These are phyloP conservation scores for Paramecium biaurelia DNA, from an alignment of 73 alveolate species.

Conservation along the genomic window DNA sequence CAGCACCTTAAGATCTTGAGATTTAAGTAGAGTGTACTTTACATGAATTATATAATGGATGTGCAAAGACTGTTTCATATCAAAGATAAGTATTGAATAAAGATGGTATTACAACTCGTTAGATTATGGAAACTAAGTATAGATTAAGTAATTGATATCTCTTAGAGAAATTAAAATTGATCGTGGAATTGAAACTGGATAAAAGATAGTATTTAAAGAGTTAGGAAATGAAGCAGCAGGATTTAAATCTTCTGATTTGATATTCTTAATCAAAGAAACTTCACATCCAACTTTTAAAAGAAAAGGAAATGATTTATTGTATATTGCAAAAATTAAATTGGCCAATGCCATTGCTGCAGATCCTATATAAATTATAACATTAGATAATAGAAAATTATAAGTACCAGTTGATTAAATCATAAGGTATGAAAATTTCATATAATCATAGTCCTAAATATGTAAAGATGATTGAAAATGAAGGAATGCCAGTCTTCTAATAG, in stretches of 20 bases:
- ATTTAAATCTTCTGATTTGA: conserved; percentile 71
- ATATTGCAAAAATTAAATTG: conserved; percentile 71
- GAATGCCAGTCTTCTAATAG: conserved; percentile 86
- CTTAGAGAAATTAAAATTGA: conserved; percentile 74
- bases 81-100: conserved; percentile 71
- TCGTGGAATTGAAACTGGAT: conserved; percentile 82
- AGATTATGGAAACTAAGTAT: conserved; percentile 65
- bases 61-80: conserved; percentile 77
- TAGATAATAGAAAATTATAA: conserved; percentile 55
- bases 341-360: conserved; percentile 80
- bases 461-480: conserved; percentile 82
- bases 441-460: conserved; percentile 75
- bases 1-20: conserved; percentile 69
- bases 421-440: conserved; percentile 18
- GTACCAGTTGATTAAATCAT: conserved; percentile 80
- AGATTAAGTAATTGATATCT: not conserved
- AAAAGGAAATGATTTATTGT: conserved; percentile 83
- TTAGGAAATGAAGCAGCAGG: conserved; percentile 86
- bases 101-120: conserved; percentile 82
- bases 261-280: conserved; percentile 77
- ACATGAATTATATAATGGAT: conserved; percentile 85
- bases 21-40: conserved; percentile 79
- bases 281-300: conserved; percentile 77
- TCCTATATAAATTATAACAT: conserved; percentile 72
- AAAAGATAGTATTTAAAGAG: conserved; percentile 74